These are phyloP conservation scores for Trypanosoma rangeli DNA, from an alignment of 208 protist genomes.

Conservation along the genomic window DNA sequence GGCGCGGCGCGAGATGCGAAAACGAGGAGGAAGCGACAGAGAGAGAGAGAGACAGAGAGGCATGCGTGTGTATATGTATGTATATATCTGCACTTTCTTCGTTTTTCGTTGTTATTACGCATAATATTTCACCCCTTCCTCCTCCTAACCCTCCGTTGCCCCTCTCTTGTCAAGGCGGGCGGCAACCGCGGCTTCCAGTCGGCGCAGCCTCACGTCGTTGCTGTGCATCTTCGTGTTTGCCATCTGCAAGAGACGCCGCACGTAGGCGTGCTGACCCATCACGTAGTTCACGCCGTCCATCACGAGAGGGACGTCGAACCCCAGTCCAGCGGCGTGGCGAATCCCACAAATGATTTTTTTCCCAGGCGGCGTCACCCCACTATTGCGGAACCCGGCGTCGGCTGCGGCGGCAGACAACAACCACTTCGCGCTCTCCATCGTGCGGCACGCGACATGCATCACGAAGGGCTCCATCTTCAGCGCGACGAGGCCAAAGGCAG, in stretches of 20 bases:
- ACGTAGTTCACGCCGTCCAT: slow-evolving; percentile 72
- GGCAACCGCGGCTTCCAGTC: slow-evolving; percentile 46
- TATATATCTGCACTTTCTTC: not conserved
- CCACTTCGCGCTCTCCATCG: slow-evolving; percentile 69
- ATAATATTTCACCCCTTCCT: not conserved
- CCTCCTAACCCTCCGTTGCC: not conserved
- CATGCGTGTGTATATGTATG: not conserved
- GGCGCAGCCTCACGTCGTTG: slow-evolving; percentile 56
- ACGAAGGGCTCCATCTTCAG: slow-evolving; percentile 90
- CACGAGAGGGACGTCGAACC: slow-evolving; percentile 76
- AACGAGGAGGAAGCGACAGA: not conserved
- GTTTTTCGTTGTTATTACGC: not conserved
- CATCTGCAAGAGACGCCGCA: slow-evolving; percentile 63
- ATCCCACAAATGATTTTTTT: slow-evolving; percentile 82
- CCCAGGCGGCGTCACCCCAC: slow-evolving; percentile 79
- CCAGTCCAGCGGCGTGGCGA: slow-evolving; percentile 57
- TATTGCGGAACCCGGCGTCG: slow-evolving; percentile 84
- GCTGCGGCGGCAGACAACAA: slow-evolving; percentile 68
- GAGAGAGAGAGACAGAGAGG: not conserved
- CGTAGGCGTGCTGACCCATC: slow-evolving; percentile 51
- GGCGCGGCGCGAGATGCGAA: no score
- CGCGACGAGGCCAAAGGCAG: slow-evolving; percentile 47
- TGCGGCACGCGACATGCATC: slow-evolving; percentile 87
- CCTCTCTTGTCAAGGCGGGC: slow-evolving; percentile 21
- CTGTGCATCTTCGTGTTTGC: slow-evolving; percentile 81